Conservation (phyloP, 2,329 filamentous ascomycete species). For the Rosellinia necatrix region DNA sequence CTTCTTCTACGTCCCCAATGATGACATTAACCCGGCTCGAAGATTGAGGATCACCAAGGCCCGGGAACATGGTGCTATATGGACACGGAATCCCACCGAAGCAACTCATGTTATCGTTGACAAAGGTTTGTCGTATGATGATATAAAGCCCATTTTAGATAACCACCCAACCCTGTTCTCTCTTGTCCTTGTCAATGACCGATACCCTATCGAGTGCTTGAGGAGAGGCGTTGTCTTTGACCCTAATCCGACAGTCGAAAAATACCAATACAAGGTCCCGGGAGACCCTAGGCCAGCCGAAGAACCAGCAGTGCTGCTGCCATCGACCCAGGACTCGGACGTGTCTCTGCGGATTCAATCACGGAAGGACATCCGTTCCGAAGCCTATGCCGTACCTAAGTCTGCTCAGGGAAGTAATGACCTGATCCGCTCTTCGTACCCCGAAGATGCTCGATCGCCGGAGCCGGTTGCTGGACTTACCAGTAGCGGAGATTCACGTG, state of each 20-base stretch:
- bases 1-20: slow-evolving; percentile 82
- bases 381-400: background rate
- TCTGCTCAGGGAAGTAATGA: slow-evolving; percentile 13
- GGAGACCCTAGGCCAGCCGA: slow-evolving; percentile 49
- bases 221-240: slow-evolving; percentile 62
- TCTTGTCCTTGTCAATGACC: slow-evolving; percentile 67
- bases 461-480: background rate
- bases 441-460: background rate
- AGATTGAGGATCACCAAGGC: slow-evolving; percentile 75
- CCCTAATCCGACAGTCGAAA: slow-evolving; percentile 56
- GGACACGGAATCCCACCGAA: slow-evolving; percentile 61
- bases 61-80: slow-evolving; percentile 73
- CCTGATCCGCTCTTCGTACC: slow-evolving; percentile 23
- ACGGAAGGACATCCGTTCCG: background rate
- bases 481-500: background rate
- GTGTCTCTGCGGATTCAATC: slow-evolving; percentile 28
- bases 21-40: slow-evolving; percentile 70
- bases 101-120: slow-evolving; percentile 85
- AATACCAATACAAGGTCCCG: slow-evolving; percentile 62
- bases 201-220: slow-evolving; percentile 72
- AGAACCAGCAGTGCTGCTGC: slow-evolving; percentile 2
- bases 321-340: slow-evolving; percentile 18
- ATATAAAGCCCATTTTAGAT: slow-evolving; percentile 64
- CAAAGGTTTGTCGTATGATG: slow-evolving; percentile 64
- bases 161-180: slow-evolving; percentile 38